These are phyloP conservation scores for Lantana camara DNA, from an alignment of 257 asterid species.

Conservation along the genomic window DNA sequence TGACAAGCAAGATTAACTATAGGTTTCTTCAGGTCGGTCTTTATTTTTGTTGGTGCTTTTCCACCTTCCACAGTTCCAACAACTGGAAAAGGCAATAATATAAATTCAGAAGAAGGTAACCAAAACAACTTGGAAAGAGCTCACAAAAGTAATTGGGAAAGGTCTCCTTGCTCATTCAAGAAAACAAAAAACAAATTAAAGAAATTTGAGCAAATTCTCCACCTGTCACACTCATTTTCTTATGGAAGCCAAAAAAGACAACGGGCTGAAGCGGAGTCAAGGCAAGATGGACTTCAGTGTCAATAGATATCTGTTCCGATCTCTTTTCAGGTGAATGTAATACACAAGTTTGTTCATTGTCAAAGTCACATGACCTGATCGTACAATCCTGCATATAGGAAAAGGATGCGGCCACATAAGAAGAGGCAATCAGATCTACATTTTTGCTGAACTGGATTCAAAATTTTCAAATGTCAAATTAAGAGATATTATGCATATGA, in stretches of 20 bases:
- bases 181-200: background rate
- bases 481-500: background rate
- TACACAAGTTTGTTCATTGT: constrained; percentile 93
- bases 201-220: constrained; percentile 22
- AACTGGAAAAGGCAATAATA: constrained; percentile 54
- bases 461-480: background rate
- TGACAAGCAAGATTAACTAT: constrained; percentile 97
- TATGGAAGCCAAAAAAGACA: constrained; percentile 95
- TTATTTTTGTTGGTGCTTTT: constrained; percentile 95
- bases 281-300: constrained; percentile 98
- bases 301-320: constrained; percentile 82
- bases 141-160: constrained; percentile 9
- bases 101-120: constrained; percentile 30
- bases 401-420: constrained; percentile 28
- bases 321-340: constrained; percentile 99
- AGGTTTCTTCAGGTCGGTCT: constrained; percentile 99
- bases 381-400: constrained; percentile 85
- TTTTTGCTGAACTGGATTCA: constrained; percentile 21
- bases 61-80: constrained; percentile 99
- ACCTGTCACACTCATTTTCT: constrained; percentile 99
- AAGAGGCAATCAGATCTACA: constrained; percentile 21
- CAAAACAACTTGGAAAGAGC: constrained; percentile 20
- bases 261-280: constrained; percentile 97
- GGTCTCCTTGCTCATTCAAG: constrained; percentile 4
- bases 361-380: constrained; percentile 95